phyloP scores from a whole-genome alignment of 2,329 filamentous ascomycete genomes.

The Pestalotiopsis sp. region DNA sequence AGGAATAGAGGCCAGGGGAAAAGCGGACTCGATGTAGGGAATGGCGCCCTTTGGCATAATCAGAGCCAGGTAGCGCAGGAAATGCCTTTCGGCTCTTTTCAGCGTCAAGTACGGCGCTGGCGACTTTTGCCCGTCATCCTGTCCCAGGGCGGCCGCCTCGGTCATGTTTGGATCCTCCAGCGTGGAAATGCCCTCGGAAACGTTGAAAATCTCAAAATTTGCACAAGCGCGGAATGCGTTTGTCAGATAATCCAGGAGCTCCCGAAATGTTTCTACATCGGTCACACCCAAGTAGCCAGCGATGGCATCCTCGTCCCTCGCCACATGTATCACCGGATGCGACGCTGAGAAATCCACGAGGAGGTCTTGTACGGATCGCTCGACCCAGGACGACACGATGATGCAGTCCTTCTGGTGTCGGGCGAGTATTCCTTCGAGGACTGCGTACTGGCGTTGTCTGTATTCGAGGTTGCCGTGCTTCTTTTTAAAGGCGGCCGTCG shows the following conservation, averaged over 20 bases:
- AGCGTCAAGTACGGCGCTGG: constrained; percentile 65
- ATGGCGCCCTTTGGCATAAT: constrained; percentile 56
- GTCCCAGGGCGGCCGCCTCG: constrained; percentile 25
- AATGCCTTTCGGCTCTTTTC: constrained; percentile 69
- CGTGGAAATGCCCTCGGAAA: constrained; percentile 56
- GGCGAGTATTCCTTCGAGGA: constrained; percentile 61
- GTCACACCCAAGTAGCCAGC: constrained; percentile 62
- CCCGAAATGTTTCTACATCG: constrained; percentile 56
- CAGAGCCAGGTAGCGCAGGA: constrained; percentile 68
- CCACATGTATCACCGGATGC: constrained; percentile 72
- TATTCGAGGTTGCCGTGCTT: constrained; percentile 63
- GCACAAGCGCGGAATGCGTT: constrained; percentile 66
- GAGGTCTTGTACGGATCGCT: constrained; percentile 60
- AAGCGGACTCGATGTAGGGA: constrained; percentile 64
- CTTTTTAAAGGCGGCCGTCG: constrained; percentile 65
- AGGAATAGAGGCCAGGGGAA: constrained; percentile 63
- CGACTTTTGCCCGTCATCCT: constrained; percentile 37
- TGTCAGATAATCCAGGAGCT: constrained; percentile 58
- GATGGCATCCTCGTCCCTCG: constrained; percentile 66
- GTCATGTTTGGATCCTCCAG: constrained; percentile 18
- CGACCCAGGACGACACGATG: constrained; percentile 74
- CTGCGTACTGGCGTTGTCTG: constrained; percentile 61
- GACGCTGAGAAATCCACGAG: constrained; percentile 63
- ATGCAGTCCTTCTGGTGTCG: constrained; percentile 63
- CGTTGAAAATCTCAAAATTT: constrained; percentile 77